phyloP scores from a whole-genome alignment of 805 yeast species.

The Candida pini region DNA sequence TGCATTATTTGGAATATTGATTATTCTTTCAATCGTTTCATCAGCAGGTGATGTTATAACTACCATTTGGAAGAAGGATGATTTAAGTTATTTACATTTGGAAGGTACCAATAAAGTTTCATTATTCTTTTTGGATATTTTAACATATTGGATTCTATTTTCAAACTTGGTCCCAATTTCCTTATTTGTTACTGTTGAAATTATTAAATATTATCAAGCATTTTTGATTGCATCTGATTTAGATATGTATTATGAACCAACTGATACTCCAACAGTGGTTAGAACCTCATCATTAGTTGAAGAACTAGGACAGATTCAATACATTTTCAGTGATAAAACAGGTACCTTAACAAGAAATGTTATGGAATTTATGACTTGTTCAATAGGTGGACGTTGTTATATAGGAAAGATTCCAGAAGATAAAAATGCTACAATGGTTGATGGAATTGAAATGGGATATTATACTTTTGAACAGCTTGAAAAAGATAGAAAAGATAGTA shows the following conservation, averaged over 20 bases:
- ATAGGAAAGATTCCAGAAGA: conserved; percentile 91
- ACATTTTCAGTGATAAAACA: conserved; percentile 94
- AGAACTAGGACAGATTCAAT: conserved; percentile 94
- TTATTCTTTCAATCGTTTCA: conserved; percentile 71
- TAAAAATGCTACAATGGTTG: conserved; percentile 58
- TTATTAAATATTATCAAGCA: conserved; percentile 94
- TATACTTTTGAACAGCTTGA: conserved; percentile 63
- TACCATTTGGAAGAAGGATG: conserved; percentile 44
- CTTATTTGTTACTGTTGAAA: conserved; percentile 90
- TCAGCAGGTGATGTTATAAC: conserved; percentile 83
- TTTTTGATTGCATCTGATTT: conserved; percentile 89
- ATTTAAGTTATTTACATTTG: conserved; percentile 59
- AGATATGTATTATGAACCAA: conserved; percentile 81
- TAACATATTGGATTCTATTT: conserved; percentile 94
- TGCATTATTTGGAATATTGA: conserved; percentile 76
- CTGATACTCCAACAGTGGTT: conserved; percentile 93
- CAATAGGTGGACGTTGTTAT: conserved; percentile 89
- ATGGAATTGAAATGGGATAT: conserved; percentile 78
- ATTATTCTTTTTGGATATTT: conserved; percentile 76
- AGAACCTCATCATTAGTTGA: conserved; percentile 94
- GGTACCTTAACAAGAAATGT: conserved; percentile 95
- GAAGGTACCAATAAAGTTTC: conserved; percentile 63
- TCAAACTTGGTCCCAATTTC: conserved; percentile 98
- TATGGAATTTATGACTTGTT: conserved; percentile 93
- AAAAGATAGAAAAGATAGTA: conserved; percentile 31